Percentiles rank a stretch among this genome's conserved stretches.
Evolutionary conservation across 306 rosid species (phyloP).

Genomic region (Fragaria iinumae): DNA sequence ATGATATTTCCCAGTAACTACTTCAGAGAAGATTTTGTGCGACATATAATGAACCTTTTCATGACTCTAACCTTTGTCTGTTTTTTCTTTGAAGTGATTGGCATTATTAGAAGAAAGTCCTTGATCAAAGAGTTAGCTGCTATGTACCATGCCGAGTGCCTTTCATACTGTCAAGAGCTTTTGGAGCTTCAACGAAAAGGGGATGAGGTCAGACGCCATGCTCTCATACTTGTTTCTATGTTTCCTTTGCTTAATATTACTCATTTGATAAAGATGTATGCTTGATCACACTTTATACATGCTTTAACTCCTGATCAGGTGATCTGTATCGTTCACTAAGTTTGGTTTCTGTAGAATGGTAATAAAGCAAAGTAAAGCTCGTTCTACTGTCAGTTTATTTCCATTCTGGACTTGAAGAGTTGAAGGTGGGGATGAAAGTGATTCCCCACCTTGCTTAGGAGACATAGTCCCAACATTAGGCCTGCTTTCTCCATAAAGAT

Average conservation of each 20-base stretch:
- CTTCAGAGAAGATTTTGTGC: neutral
- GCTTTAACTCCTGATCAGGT: neutral
- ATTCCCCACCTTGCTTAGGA: neutral
- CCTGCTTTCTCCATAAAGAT: neutral
- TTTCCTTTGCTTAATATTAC: neutral
- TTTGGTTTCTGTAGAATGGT: neutral
- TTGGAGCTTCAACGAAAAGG: constrained; percentile 83
- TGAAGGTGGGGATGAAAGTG: neutral
- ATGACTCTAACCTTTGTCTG: neutral
- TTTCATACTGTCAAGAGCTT: constrained; percentile 82
- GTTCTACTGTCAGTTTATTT: neutral
- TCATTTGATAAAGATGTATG: neutral
- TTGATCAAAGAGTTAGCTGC: constrained; percentile 85
- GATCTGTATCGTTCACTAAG: neutral
- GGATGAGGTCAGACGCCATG: constrained; percentile 62
- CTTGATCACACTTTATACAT: neutral
- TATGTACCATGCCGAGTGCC: constrained; percentile 82
- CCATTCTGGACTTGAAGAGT: neutral
- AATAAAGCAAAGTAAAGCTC: neutral
- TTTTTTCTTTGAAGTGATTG: constrained; percentile 62
- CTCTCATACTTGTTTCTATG: neutral
- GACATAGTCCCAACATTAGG: neutral
- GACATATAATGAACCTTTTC: neutral
- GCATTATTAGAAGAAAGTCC: constrained; percentile 85
- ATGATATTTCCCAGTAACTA: neutral